Evolutionary conservation across 2,329 filamentous ascomycete species (phyloP), one percentile per base, ranked within the genome.

Genomic region (Trichophyton schoenleinii): DNA sequence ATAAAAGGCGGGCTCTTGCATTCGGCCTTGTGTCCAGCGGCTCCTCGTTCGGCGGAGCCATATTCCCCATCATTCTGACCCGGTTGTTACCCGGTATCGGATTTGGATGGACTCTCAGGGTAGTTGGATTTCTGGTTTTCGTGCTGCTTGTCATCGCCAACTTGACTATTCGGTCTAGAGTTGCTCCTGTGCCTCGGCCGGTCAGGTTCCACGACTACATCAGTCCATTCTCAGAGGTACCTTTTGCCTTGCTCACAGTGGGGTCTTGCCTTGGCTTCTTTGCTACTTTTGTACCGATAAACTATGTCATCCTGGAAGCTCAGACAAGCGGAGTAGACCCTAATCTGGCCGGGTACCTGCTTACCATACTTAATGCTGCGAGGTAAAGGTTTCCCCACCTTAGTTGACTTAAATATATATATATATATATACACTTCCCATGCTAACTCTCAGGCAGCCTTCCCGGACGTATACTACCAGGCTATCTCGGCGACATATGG

Each of bases 51-150:
- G 82, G 82, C 1, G 82, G 82, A 9, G 80, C 86, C 15, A 78
- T 85, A 41, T 79, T 85, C 55, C 83, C 84, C 0, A 84, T 86
- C 67, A 83, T 86, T 78, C 77, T 85, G 9, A 71, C 77, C 1
- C 77, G 77, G 36, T 70, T 86, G 22, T 79, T 86, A 55, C 74
- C 74, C 0, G 34, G 75, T 53, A 73, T 83, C 59, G 80, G 82
- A 44, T 81, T 83, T 66, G 69, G 73, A 48, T 86, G 82, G 84
- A 72, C 80, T 0, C 82, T 85, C 75, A 77, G 82, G 6, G 79
- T 78, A 57, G 75, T 74, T 22, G 74, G 82, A 11, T 83, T 88
- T 61, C 72, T 87, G 53, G 83, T 88, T 63, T 78, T 88, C 63
- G 79, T 76, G 61, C 73, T 83, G 62, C 75, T 82, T 63, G 70